These are phyloP conservation scores for Hamiltosporidium tvaerminnensis DNA, from an alignment of 371 early-diverging fungal species.

Conservation along the genomic window DNA sequence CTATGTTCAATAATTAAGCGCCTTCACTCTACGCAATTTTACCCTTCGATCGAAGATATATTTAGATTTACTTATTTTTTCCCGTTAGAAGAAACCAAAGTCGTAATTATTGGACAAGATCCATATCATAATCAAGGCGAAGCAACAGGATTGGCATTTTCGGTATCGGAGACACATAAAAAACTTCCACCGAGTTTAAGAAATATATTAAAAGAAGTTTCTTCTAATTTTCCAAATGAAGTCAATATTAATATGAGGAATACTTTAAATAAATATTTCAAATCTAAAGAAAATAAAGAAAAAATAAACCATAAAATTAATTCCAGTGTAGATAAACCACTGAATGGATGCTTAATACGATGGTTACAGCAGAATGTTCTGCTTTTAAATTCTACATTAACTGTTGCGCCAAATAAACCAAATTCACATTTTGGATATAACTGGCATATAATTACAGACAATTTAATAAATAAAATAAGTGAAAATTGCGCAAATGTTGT, in stretches of 20 bases:
- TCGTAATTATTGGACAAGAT: slow-evolving; percentile 57
- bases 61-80: slow-evolving; percentile 37
- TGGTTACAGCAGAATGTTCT: slow-evolving; percentile 81
- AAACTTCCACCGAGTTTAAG: slow-evolving; percentile 66
- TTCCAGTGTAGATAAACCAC: slow-evolving; percentile 27
- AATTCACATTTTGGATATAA: slow-evolving; percentile 69
- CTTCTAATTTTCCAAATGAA: slow-evolving; percentile 55
- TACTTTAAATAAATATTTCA: slow-evolving; percentile 42
- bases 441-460: slow-evolving; percentile 77
- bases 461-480: slow-evolving; percentile 62
- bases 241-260: slow-evolving; percentile 25
- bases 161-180: slow-evolving; percentile 60
- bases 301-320: not conserved
- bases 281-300: not conserved
- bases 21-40: slow-evolving; percentile 1
- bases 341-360: slow-evolving; percentile 58
- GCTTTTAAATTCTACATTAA: slow-evolving; percentile 74
- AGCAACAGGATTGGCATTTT: slow-evolving; percentile 64
- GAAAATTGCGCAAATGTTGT: slow-evolving; percentile 59
- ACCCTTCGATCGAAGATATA: slow-evolving; percentile 30
- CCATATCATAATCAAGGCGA: slow-evolving; percentile 79
- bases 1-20: not conserved
- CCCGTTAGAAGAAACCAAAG: slow-evolving; percentile 35
- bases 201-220: slow-evolving; percentile 74
- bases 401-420: slow-evolving; percentile 66